phyloP scores from a whole-genome alignment of 108 stramenopile genomes.

The Licmophora abbreviata region DNA sequence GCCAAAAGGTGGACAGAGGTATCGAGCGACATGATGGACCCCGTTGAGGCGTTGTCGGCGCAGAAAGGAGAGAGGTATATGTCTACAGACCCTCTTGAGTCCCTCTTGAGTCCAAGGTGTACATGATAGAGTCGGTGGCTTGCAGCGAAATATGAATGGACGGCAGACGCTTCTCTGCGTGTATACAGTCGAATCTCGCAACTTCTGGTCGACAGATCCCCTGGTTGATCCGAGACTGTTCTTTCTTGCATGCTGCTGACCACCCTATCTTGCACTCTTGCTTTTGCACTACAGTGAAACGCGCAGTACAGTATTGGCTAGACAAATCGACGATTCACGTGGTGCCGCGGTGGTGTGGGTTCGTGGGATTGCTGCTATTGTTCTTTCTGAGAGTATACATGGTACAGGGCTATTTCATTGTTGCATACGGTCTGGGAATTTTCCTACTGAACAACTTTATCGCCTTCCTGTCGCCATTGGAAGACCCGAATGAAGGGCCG shows the following conservation, averaged over 20 bases:
- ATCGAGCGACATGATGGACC: too few relatives aligned
- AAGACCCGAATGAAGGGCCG: slow-evolving; percentile 70
- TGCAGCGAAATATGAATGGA: too few relatives aligned
- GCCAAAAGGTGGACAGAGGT: too few relatives aligned
- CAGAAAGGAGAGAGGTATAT: too few relatives aligned
- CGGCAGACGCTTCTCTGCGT: too few relatives aligned
- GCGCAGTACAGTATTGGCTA: slow-evolving; percentile 91
- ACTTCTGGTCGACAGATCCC: too few relatives aligned
- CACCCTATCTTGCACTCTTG: slow-evolving; percentile 1
- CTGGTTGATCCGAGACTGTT: not conserved
- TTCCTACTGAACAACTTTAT: slow-evolving; percentile 98
- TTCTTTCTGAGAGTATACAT: slow-evolving; percentile 92
- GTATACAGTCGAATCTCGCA: too few relatives aligned
- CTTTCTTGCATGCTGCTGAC: not conserved
- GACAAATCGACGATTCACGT: slow-evolving; percentile 94
- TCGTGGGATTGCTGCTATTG: slow-evolving; percentile 52
- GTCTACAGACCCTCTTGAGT: too few relatives aligned
- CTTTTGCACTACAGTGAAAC: slow-evolving; percentile 37
- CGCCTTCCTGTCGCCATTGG: slow-evolving; percentile 93
- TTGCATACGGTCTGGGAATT: slow-evolving; percentile 98
- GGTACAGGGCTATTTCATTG: slow-evolving; percentile 96
- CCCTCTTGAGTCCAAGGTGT: too few relatives aligned
- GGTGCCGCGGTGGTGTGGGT: slow-evolving; percentile 69
- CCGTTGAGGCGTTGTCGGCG: too few relatives aligned
- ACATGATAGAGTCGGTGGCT: too few relatives aligned